phyloP scores from a whole-genome alignment of 2,329 filamentous ascomycete species.

The Lecanicillium sp. region DNA sequence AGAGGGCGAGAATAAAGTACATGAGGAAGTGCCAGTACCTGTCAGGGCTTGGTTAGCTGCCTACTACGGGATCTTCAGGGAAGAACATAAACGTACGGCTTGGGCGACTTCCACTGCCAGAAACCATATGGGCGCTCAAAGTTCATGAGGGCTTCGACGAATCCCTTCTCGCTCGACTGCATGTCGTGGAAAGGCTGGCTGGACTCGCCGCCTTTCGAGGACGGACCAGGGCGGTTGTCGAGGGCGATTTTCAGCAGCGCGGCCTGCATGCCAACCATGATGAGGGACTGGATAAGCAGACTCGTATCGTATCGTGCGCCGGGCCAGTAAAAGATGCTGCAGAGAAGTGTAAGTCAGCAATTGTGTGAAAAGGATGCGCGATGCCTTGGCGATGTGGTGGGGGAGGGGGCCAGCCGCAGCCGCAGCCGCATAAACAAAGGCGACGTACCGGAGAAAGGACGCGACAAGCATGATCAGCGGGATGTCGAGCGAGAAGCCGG shows the following conservation, averaged over 20 bases:
- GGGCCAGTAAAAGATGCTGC: constrained; percentile 64
- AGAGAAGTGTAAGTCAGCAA: constrained; percentile 10
- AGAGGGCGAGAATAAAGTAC: constrained; percentile 57
- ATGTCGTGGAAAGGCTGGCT: constrained; percentile 56
- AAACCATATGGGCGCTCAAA: constrained; percentile 65
- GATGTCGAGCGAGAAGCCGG: constrained; percentile 65
- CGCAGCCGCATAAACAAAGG: not conserved
- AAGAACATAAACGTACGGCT: constrained; percentile 45
- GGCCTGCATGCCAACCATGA: constrained; percentile 60
- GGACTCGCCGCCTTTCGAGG: constrained; percentile 55
- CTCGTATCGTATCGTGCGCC: constrained; percentile 59
- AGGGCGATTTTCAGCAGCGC: constrained; percentile 62
- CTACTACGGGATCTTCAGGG: constrained; percentile 10
- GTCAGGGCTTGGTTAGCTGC: constrained; percentile 7
- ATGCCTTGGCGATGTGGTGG: not conserved
- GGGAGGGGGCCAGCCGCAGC: not conserved
- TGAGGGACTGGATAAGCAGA: constrained; percentile 57
- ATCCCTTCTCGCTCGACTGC: constrained; percentile 29
- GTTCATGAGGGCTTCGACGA: constrained; percentile 19
- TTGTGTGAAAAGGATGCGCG: constrained; percentile 15
- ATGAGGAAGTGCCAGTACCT: constrained; percentile 75
- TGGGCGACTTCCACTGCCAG: constrained; percentile 73
- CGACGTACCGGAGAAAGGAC: constrained; percentile 54
- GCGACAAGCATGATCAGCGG: constrained; percentile 67
- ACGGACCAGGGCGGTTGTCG: constrained; percentile 56